Conservation (phyloP, 2,329 filamentous ascomycete species). For the Hirsutella thompsonii region DNA sequence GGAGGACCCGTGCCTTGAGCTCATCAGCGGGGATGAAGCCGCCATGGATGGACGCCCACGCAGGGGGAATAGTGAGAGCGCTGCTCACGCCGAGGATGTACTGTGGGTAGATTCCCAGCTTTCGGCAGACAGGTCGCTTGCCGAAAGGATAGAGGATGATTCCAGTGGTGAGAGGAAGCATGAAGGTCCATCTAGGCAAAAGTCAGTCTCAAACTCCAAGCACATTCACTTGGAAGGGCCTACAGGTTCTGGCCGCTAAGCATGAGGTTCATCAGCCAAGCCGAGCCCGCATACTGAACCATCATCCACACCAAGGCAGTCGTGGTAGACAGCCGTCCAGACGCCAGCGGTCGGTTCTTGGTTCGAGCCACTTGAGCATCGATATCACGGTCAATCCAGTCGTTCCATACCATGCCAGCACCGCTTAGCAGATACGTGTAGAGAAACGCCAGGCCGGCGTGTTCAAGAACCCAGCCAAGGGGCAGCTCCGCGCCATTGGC, state of each 20-base stretch:
- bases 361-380: constrained; percentile 14
- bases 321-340: constrained; percentile 9
- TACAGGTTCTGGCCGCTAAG: constrained; percentile 1
- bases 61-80: constrained; percentile 11
- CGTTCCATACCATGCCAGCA: constrained; percentile 18
- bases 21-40: constrained; percentile 8
- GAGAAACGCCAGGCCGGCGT: constrained; percentile 10
- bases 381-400: constrained; percentile 15
- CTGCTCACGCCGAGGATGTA: constrained; percentile 12
- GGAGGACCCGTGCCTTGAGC: constrained; percentile 7
- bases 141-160: constrained; percentile 11
- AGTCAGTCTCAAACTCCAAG: background rate
- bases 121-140: constrained; percentile 9
- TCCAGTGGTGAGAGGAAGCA: constrained; percentile 8
- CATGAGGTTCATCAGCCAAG: constrained; percentile 1
- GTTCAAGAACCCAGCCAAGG: constrained; percentile 8
- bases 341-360: constrained; percentile 13
- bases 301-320: constrained; percentile 8
- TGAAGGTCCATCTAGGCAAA: constrained; percentile 8
- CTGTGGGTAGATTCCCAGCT: constrained; percentile 10
- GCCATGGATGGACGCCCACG: constrained; percentile 9
- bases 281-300: background rate
- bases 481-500: background rate
- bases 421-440: constrained; percentile 14
- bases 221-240: too few relatives aligned